phyloP scores from a whole-genome alignment of 2,329 filamentous ascomycete species.

The Fusarium circinatum region DNA sequence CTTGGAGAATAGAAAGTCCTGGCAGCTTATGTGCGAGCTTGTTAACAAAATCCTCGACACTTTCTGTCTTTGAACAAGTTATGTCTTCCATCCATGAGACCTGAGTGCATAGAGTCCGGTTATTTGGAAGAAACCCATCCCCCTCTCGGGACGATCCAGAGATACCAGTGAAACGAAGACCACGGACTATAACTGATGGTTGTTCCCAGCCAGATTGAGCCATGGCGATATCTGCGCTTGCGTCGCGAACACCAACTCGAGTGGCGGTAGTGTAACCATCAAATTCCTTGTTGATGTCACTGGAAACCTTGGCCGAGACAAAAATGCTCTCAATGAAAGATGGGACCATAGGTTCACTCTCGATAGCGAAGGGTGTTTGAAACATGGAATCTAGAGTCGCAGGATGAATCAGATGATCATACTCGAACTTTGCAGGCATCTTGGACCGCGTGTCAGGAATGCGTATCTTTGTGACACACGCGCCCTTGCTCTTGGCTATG shows the following conservation, averaged over 20 bases:
- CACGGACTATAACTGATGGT: constrained; percentile 56
- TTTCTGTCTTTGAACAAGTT: constrained; percentile 34
- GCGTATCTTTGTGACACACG: constrained; percentile 52
- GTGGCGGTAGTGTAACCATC: constrained; percentile 54
- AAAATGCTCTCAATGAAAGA: constrained; percentile 58
- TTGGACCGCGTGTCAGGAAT: constrained; percentile 61
- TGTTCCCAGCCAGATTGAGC: constrained; percentile 46
- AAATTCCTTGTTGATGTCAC: constrained; percentile 49
- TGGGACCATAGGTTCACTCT: constrained; percentile 60
- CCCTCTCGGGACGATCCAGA: constrained; percentile 38
- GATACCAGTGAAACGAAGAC: constrained; percentile 56
- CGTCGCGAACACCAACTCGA: constrained; percentile 50
- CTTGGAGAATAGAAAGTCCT: constrained; percentile 52
- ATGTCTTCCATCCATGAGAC: constrained; percentile 59
- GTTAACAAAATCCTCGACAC: constrained; percentile 44
- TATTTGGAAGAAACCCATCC: constrained; percentile 57
- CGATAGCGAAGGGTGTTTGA: constrained; percentile 61
- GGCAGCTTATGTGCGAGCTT: constrained; percentile 54
- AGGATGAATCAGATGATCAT: constrained; percentile 66
- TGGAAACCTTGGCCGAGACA: constrained; percentile 54
- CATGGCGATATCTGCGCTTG: constrained; percentile 58
- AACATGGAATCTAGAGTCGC: constrained; percentile 67
- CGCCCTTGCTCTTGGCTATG: constrained; percentile 45
- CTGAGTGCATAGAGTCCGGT: constrained; percentile 60
- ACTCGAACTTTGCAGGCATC: constrained; percentile 66